Base-by-base conservation (phyloP, 2,329 filamentous ascomycete genomes). In the Cercospora sp. region DNA sequence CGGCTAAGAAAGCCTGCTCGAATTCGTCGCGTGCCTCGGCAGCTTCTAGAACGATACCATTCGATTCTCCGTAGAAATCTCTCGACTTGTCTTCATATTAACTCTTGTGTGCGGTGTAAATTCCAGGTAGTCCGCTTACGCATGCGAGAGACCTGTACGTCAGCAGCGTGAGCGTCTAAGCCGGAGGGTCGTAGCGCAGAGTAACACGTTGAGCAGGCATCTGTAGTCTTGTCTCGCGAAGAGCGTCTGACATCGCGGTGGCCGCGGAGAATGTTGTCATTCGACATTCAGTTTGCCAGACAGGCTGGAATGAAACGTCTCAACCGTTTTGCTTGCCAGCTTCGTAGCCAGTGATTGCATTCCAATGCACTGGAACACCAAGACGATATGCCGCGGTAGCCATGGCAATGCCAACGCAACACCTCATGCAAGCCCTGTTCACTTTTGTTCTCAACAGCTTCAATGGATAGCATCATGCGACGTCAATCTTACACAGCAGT, bases 251-350 rank as follows among this genome's bases (percentile, higher is more conserved):
- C 20, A 53, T 53, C 20, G 48, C 48, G 48, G 48, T 26, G 48
- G 20, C 48, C 48, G 48, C 20, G 48, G 48, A 55, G 2, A 28
- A 55, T 55, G 48, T 18, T 55, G 48, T 28, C 48, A 55, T 55
- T 16, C 23, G 12, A 30, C 20, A n/a, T 55, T n/a, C 16, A 30
- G 23, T 55, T 30, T 55, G 48, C 23, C 1, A 55, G 48, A 55
- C 23, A 55, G 23, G 48, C 48, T 55, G 48, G 48, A 55, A 55
- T 36, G 55, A 59, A 36, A 59, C 28, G 55, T 58, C 31, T 59
- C 55, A 59, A 36, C 55, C 31, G 30, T 59, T 36, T 31, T 33
- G 55, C 55, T 36, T 20, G 18, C 55, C 31, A 36, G 55, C 53
- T 28, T 48, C 45, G 48, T 26, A 2, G 23, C 48, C 48, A 55